phyloP scores from a whole-genome alignment of 805 yeast species.

The Ogataea parapolymorpha region DNA sequence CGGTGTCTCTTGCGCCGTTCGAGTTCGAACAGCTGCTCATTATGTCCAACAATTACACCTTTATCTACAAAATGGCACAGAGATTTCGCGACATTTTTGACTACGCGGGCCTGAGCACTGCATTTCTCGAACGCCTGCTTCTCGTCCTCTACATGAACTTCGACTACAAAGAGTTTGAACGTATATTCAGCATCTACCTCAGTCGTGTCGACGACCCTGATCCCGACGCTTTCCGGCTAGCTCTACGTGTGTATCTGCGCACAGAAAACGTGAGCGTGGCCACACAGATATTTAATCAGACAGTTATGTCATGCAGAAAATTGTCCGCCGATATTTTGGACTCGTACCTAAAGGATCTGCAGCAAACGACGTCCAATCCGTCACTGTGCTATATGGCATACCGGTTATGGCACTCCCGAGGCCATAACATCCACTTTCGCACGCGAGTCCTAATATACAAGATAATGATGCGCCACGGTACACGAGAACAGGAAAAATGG shows the following conservation, averaged over 20 bases:
- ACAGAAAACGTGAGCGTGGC: constrained; percentile 28
- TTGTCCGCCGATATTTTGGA: constrained; percentile 20
- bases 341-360: constrained; percentile 21
- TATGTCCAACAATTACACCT: constrained; percentile 11
- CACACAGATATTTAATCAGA: constrained; percentile 28
- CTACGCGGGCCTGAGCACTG: constrained; percentile 12
- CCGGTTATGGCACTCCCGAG: constrained; percentile 26
- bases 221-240: constrained; percentile 19
- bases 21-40: constrained; percentile 26
- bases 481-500: constrained; percentile 23
- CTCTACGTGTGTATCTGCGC: constrained; percentile 26
- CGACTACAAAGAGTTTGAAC: constrained; percentile 25
- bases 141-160: constrained; percentile 18
- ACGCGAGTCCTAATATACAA: constrained; percentile 26
- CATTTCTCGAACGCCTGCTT: constrained; percentile 18
- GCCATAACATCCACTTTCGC: constrained; percentile 13
- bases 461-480: constrained; percentile 18
- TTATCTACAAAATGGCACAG: constrained; percentile 19
- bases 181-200: constrained; percentile 19
- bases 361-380: constrained; percentile 20
- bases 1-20: constrained; percentile 11
- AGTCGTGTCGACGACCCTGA: constrained; percentile 10
- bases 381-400: constrained; percentile 25
- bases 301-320: constrained; percentile 21
- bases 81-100: constrained; percentile 20